Conservation (phyloP, 768 basidiomycete species). For the Porpolomopsis calyptriformis region DNA sequence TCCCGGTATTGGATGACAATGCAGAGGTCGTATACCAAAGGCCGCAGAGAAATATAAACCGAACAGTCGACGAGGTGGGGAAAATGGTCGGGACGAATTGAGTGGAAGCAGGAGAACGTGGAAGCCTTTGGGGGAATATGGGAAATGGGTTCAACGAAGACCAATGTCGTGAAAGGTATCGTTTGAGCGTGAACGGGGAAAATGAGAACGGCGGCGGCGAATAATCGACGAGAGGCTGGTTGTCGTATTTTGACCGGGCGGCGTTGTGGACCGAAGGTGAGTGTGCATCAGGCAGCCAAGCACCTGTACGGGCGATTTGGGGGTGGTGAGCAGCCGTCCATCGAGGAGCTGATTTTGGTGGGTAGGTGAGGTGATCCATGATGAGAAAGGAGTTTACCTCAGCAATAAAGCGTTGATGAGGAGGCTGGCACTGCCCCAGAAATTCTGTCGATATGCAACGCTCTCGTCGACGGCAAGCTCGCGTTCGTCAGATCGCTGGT, state of each 20-base stretch:
- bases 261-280: too few relatives aligned
- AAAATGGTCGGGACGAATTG: conserved; percentile 24
- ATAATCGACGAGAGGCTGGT: background rate
- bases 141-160: conserved; percentile 4
- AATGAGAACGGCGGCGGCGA: background rate
- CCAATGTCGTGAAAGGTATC: conserved; percentile 16
- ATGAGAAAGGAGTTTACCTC: too few relatives aligned
- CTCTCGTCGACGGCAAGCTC: too few relatives aligned
- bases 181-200: conserved; percentile 7
- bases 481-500: conserved; percentile 74
- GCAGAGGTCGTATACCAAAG: conserved; percentile 95
- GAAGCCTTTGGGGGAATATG: conserved; percentile 14
- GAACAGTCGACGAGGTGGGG: conserved; percentile 22
- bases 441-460: too few relatives aligned
- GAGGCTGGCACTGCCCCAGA: too few relatives aligned
- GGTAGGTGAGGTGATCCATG: too few relatives aligned
- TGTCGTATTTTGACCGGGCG: conserved; percentile 2
- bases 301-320: too few relatives aligned
- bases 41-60: conserved; percentile 71
- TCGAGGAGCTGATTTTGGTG: too few relatives aligned
- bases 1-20: conserved; percentile 92
- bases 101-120: conserved; percentile 17
- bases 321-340: too few relatives aligned
- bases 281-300: too few relatives aligned
- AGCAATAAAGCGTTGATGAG: too few relatives aligned